Evolutionary conservation across 78 protist species (phyloP).

Genomic region (Dictyostelium brefeldianum): DNA sequence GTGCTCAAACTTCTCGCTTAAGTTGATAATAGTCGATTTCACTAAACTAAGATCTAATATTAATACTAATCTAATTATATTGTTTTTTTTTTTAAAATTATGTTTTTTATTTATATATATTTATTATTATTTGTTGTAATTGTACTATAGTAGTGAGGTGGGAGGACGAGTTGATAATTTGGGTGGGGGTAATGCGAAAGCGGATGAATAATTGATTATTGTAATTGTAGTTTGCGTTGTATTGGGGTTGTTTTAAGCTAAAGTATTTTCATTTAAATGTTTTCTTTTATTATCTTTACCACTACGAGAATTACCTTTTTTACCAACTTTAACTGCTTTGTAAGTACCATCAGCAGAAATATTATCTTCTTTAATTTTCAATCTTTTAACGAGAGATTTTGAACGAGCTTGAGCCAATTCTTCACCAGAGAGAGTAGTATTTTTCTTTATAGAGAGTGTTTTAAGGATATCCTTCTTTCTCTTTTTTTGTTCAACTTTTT

Average conservation of each 20-base stretch:
- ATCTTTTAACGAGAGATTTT: constrained; percentile 22
- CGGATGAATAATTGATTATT: too few species aligned
- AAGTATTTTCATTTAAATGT: neutral
- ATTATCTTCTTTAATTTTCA: constrained; percentile 19
- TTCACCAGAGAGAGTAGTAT: constrained; percentile 7
- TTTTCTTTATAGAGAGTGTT: neutral
- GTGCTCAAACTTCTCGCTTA: neutral
- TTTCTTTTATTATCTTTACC: neutral
- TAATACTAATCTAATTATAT: neutral
- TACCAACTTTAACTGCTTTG: constrained; percentile 89
- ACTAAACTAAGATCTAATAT: neutral
- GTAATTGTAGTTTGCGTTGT: too few species aligned
- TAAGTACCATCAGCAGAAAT: constrained; percentile 12
- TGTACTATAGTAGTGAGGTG: too few species aligned
- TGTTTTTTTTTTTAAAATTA: neutral
- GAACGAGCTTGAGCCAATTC: constrained; percentile 8
- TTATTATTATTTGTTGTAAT: too few species aligned
- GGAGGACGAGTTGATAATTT: too few species aligned
- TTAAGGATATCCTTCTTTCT: constrained; percentile 64
- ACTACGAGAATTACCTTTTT: neutral
- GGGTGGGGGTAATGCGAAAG: too few species aligned
- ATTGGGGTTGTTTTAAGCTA: too few species aligned
- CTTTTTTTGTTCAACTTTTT: constrained; percentile 18
- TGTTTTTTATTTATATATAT: neutral
- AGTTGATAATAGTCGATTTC: too few species aligned